Evolutionary conservation across 495 filamentous ascomycete genomes (phyloP), one percentile per base, ranked within the genome.

Genomic region (Penicillium paxilli): DNA sequence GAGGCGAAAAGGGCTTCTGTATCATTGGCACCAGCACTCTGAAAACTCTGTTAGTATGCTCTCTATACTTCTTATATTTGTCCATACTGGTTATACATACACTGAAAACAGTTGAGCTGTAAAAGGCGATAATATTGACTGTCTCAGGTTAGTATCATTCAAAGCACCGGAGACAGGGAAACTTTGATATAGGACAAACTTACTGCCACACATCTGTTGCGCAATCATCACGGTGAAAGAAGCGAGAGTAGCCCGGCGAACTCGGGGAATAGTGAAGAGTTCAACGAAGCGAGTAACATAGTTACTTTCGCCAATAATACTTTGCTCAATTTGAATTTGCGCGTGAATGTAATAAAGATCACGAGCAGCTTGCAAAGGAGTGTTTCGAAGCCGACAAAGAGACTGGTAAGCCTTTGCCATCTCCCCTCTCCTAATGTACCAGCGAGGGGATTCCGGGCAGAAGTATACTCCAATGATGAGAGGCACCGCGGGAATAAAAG

Each of bases 151-250:
- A 51, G 51, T 1, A 20, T 42, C 9, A 16, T 16, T 38, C 1
- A 38, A 21, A 26, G 12, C 17, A 35, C 7, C 21, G 24, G 21
- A 24, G 2, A 19, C 28, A 2, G 1, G 38, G 3, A 16, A 12
- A 4, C n/a, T n/a, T n/a, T 40, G n/a, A 19, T 5, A 21, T 3
- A 24, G 12, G 17, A n/a, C 37, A 9, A n/a, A 55, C 58, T 68
- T 73, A 64, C 74, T 89, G 55, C 89, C 89, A 65, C 90, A 94
- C 86, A 95, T 90, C 71, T 96, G 90, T 74, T 94, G 88, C 8
- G 83, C 85, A 58, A 89, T 79, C 83, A 90, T 90, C 47, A 91
- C 86, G 1, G 80, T 75, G 51, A 74, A 78, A 0, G 82, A 84
- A 28, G 86, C 87, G 22, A 83, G 74, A 21, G 82, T 88, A 10